Evolutionary conservation across 805 yeast genomes (phyloP), one percentile per base, ranked within the genome.

Genomic region (Wickerhamomyces bisporus): DNA sequence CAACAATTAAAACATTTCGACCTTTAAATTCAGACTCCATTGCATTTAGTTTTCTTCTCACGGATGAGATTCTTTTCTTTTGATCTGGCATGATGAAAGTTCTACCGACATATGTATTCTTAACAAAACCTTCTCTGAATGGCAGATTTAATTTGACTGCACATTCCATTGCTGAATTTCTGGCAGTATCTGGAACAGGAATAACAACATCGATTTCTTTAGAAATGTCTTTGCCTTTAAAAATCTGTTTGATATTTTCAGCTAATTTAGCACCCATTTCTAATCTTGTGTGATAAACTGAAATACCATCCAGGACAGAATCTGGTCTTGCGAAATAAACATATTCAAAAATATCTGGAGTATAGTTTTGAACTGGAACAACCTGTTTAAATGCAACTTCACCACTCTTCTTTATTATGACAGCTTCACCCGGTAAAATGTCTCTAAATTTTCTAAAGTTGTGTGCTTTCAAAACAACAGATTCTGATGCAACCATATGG

Each of bases 71-170:
- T 62, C 98, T 79, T 64, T 89, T 94, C 60, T 79, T 78, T 70
- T 93, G 98, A 66, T 87, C 89, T 13, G 98, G 98, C 98, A 93
- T 93, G 55, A 93, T 93, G 58, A 93, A 93, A 1, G 98, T 93
- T 64, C 98, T 79, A 24, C 98, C 98, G 42, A 93, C 95, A 58
- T 93, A 93, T 53, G 97, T 75, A 68, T 93, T 93, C 63, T 93
- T 93, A 46, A 93, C 94, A 58, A 93, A 93, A 19, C 97, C 98
- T 66, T 93, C 98, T 57, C 98, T 77, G 65, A 87, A 93, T 15
- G 95, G 94, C 15, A 87, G 58, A 33, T 78, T 75, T 45, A 93
- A 70, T 34, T 79, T 70, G 26, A 84, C 89, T 1, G 98, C 91
- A 63, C 95, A 83, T 58, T 93, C 93, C 43, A 89, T 64, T 1